Base-by-base conservation (phyloP, 139 green algal species). In the Diplosphaera chodatii region DNA sequence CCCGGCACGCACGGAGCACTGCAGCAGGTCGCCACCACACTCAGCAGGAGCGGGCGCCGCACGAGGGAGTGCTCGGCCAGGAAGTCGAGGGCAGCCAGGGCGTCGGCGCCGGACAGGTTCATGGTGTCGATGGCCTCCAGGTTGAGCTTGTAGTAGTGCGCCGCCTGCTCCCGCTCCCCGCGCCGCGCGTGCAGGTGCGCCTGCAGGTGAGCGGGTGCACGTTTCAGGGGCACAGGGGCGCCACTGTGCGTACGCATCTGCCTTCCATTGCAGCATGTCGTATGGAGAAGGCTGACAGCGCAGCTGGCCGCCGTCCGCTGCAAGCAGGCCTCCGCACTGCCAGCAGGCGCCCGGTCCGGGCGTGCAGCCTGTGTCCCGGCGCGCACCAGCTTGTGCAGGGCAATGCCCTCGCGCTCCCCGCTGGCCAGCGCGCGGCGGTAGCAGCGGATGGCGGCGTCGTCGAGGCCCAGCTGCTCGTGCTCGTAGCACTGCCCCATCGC, bases 401-500 rank as follows among this genome's bases (percentile, higher is more conserved):
- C 92, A 23, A 97, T 90, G 27, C 93, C 75, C 56, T 97, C 90
- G 2, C 85, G 83, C 74, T 97, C 92, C 48, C 83, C 75, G 71
- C 85, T 78, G 32, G 72, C 72, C 23, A 95, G 77, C 0, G 92
- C 92, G 0, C 88, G 75, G 65, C 83, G 76, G 84, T 98, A 98
- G 80, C 91, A 96, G 10, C 89, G 84, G 23, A 95, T 89, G 55
- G 94, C 94, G 6, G 84, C 84, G 27, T 85, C 79, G 25, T 75
- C 32, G 80, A 86, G 80, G 6, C 62, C 63, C 67, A 96, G 77
- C 78, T 88, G 78, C 63, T 91, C 83, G 66, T 73, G 80, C 81
- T 93, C 86, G 73, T 96, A 97, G 86, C 91, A 98, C 81, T 97
- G 90, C 16, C 91, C 95, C 84, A 99, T 92, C 18, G 94, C 94